Evolutionary conservation across 108 stramenopile genomes (phyloP).

Genomic region (Nitzschia sp.): DNA sequence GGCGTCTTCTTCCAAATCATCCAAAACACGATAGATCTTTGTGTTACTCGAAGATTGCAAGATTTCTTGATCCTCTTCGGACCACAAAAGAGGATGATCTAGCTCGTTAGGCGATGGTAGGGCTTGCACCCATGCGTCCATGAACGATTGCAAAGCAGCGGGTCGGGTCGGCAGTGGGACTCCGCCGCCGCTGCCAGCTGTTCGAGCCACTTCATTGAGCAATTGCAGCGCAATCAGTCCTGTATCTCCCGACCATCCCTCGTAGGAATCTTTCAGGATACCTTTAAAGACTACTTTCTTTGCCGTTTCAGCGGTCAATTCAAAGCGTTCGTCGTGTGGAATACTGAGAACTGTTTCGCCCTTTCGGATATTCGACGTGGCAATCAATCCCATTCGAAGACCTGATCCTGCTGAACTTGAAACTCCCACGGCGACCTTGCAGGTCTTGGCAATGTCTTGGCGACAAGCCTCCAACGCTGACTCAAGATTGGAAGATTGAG

Average conservation of each 20-base stretch:
- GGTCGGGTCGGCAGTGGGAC: slow-evolving; percentile 42
- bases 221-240: slow-evolving; percentile 73
- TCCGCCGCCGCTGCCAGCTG: slow-evolving; percentile 16
- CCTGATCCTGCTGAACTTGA: too few relatives aligned
- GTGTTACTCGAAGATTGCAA: slow-evolving; percentile 76
- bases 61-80: slow-evolving; percentile 78
- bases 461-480: slow-evolving; percentile 11
- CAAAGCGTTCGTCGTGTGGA: slow-evolving; percentile 57
- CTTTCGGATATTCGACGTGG: slow-evolving; percentile 56
- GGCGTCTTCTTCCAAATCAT: slow-evolving; percentile 86
- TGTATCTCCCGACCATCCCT: slow-evolving; percentile 87
- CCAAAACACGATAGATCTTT: slow-evolving; percentile 75
- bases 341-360: slow-evolving; percentile 52
- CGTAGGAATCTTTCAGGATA: slow-evolving; percentile 61
- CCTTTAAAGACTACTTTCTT: slow-evolving; percentile 53
- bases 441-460: slow-evolving; percentile 40
- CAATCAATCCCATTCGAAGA: slow-evolving; percentile 67
- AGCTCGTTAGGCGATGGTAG: slow-evolving; percentile 67
- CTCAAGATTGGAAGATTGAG: background rate
- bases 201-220: slow-evolving; percentile 71
- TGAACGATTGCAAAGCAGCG: slow-evolving; percentile 41
- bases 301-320: slow-evolving; percentile 53
- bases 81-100: slow-evolving; percentile 75
- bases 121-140: slow-evolving; percentile 58
- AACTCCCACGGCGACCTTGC: slow-evolving; percentile 37